Percentiles rank a stretch among this genome's conserved stretches.
These are phyloP conservation scores for Aphanomyces invadans DNA, from an alignment of 352 stramenopile genomes.

Conservation along the genomic window DNA sequence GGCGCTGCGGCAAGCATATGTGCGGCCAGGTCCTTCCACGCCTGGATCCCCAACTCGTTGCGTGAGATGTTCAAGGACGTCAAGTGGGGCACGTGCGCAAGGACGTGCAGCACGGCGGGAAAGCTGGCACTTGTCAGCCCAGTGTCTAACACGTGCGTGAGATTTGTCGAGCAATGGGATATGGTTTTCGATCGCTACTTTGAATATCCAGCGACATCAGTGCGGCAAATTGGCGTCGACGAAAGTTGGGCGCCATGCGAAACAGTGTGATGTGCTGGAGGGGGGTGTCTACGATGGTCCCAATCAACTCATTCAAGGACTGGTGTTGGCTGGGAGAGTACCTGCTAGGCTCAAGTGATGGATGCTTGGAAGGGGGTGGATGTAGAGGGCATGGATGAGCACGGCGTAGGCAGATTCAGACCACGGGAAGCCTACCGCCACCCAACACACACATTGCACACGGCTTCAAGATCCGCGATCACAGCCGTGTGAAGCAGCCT, in stretches of 20 bases:
- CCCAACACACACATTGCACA: too few relatives aligned
- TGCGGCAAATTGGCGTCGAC: neutral
- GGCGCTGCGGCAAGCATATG: neutral
- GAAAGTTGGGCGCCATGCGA: constrained; percentile 15
- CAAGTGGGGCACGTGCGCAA: constrained; percentile 1
- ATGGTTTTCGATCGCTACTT: neutral
- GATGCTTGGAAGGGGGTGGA: neutral
- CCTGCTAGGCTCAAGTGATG: constrained; percentile 16
- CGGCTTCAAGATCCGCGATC: too few relatives aligned
- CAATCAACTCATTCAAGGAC: constrained; percentile 1
- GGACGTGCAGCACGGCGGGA: neutral
- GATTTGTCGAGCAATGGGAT: neutral
- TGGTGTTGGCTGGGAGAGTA: too few relatives aligned
- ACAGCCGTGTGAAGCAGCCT: neutral
- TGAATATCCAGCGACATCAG: neutral
- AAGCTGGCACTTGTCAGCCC: constrained; percentile 11
- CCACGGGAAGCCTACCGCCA: neutral
- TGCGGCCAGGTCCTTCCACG: constrained; percentile 8
- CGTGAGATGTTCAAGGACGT: constrained; percentile 8
- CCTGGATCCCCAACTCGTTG: constrained; percentile 13
- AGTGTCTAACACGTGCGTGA: neutral
- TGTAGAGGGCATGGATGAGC: neutral
- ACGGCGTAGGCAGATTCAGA: neutral
- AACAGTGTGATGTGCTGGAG: constrained; percentile 2
- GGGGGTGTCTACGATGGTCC: constrained; percentile 3